phyloP scores from a whole-genome alignment of 2,329 filamentous ascomycete species.

The Didymellaceae sp. region DNA sequence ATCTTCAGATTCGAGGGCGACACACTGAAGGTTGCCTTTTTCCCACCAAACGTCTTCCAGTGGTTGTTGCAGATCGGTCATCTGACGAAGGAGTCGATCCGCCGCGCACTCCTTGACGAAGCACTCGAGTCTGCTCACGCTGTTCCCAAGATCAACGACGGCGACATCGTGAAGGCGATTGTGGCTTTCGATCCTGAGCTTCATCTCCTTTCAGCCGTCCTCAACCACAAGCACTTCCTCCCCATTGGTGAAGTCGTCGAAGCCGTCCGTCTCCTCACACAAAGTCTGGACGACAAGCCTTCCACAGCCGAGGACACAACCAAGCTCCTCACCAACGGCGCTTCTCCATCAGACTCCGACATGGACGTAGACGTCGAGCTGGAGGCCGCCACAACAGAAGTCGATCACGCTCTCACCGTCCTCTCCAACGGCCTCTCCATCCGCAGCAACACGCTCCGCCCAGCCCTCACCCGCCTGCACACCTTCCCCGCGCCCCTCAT shows the following conservation, averaged over 20 bases:
- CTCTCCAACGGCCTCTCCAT: constrained; percentile 68
- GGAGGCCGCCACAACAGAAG: constrained; percentile 57
- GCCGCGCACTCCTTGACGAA: constrained; percentile 47
- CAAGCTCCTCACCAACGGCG: constrained; percentile 49
- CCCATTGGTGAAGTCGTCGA: constrained; percentile 71
- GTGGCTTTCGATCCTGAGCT: constrained; percentile 72
- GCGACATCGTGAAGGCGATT: constrained; percentile 68
- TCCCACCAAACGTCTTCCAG: constrained; percentile 61
- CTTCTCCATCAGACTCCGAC: constrained; percentile 27
- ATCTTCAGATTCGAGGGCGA: constrained; percentile 51
- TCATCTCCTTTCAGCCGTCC: constrained; percentile 69
- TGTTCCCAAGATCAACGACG: constrained; percentile 59
- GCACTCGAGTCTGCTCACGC: constrained; percentile 51
- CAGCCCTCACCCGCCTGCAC: constrained; percentile 73
- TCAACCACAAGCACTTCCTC: constrained; percentile 68
- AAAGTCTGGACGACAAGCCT: constrained; percentile 65
- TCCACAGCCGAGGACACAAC: constrained; percentile 37
- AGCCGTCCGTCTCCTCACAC: constrained; percentile 70
- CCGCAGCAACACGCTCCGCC: constrained; percentile 68
- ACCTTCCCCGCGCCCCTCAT: constrained; percentile 67
- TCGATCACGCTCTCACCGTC: constrained; percentile 72
- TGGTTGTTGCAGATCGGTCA: constrained; percentile 66
- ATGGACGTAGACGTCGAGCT: constrained; percentile 49
- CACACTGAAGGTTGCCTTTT: constrained; percentile 52
- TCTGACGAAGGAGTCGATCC: constrained; percentile 53